These are phyloP conservation scores for Mentha longifolia DNA, from an alignment of 257 asterid genomes.

Conservation along the genomic window DNA sequence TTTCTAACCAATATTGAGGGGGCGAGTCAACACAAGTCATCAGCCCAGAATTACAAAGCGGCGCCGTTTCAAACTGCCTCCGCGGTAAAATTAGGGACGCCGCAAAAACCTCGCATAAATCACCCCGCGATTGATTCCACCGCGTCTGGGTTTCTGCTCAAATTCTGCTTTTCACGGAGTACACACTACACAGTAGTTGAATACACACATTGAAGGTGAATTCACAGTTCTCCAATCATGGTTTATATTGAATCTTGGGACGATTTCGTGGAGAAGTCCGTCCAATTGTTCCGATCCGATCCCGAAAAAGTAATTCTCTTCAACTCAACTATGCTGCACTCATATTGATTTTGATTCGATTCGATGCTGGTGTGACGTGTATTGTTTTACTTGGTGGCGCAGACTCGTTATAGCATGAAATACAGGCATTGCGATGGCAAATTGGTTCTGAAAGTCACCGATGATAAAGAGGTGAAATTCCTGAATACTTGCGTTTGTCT, in stretches of 20 bases:
- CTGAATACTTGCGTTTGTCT: not conserved
- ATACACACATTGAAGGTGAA: not conserved
- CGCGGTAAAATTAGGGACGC: not conserved
- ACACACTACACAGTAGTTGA: too few species aligned
- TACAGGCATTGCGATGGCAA: conserved; percentile 90
- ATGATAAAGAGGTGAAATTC: conserved; percentile 67
- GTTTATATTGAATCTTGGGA: conserved; percentile 84
- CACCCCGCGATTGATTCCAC: conserved; percentile 18
- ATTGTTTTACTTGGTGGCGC: conserved; percentile 27
- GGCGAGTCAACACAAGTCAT: not conserved
- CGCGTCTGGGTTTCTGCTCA: conserved; percentile 3
- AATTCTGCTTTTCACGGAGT: not conserved
- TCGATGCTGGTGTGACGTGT: conserved; percentile 2
- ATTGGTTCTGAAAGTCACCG: conserved; percentile 91
- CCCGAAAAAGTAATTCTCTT: conserved; percentile 57
- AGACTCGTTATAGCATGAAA: conserved; percentile 87
- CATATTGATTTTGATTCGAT: not conserved
- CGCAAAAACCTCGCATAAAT: conserved; percentile 23
- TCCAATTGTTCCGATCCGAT: conserved; percentile 71
- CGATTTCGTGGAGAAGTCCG: conserved; percentile 73
- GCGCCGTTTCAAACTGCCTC: not conserved
- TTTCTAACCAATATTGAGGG: not conserved
- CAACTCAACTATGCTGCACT: not conserved
- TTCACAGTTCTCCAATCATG: conserved; percentile 40
- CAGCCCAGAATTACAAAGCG: not conserved